These are phyloP conservation scores for Chlorella sp. DNA, from an alignment of 139 green algal species.

Conservation along the genomic window DNA sequence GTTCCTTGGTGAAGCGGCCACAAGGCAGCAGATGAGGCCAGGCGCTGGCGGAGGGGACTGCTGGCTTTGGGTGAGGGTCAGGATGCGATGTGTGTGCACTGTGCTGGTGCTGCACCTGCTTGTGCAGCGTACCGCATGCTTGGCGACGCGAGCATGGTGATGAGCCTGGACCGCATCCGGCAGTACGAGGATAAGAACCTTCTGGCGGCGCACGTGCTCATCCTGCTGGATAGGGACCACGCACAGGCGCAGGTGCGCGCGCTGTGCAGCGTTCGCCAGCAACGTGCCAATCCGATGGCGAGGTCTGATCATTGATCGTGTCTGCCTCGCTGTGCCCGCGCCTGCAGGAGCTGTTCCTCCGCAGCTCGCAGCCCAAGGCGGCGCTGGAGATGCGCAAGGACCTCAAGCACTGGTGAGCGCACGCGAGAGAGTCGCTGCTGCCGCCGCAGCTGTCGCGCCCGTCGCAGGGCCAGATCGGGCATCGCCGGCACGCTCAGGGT, in stretches of 20 bases:
- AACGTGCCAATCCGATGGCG: too few species aligned
- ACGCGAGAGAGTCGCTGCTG: too few species aligned
- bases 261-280: too few species aligned
- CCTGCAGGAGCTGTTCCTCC: slow-evolving; percentile 65
- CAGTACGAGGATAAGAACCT: slow-evolving; percentile 64
- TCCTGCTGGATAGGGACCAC: slow-evolving; percentile 58
- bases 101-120: not conserved
- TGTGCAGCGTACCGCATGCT: slow-evolving; percentile 22
- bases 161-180: slow-evolving; percentile 50
- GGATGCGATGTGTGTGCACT: too few species aligned
- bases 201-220: slow-evolving; percentile 58
- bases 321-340: too few species aligned
- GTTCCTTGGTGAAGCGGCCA: not conserved
- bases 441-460: too few species aligned
- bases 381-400: slow-evolving; percentile 74
- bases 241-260: slow-evolving; percentile 37
- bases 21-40: not conserved
- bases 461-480: too few species aligned
- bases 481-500: too few species aligned
- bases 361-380: slow-evolving; percentile 33
- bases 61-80: not conserved
- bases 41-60: not conserved
- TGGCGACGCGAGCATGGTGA: slow-evolving; percentile 59
- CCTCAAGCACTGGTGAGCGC: slow-evolving; percentile 76
- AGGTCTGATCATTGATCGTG: too few species aligned